Conservation (phyloP, 2,329 filamentous ascomycete genomes). For the Rutstroemia sp. region DNA sequence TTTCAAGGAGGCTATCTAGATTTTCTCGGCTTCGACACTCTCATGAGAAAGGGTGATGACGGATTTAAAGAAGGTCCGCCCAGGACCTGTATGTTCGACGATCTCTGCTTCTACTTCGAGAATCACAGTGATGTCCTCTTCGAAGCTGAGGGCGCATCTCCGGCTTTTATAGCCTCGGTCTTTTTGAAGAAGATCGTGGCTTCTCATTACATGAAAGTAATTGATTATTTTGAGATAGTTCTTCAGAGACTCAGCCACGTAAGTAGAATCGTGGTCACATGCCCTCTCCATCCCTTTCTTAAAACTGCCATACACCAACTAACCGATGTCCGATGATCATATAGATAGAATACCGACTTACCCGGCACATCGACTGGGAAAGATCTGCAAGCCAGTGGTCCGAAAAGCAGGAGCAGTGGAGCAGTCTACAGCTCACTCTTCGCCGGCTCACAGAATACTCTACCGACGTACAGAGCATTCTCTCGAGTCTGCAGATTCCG, state of each 20-base stretch:
- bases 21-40: neutral
- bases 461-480: neutral
- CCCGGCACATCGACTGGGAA: neutral
- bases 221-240: conserved; percentile 5
- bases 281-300: no score
- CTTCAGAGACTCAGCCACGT: neutral
- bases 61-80: neutral
- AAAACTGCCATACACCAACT: neutral
- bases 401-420: neutral
- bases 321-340: neutral
- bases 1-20: conserved; percentile 1
- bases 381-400: neutral
- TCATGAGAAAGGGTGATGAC: neutral
- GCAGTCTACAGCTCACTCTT: neutral
- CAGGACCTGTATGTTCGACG: conserved; percentile 11
- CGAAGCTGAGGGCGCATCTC: neutral
- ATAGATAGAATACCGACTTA: neutral
- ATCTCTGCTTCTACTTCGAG: conserved; percentile 12
- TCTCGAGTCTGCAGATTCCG: neutral
- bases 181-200: conserved; percentile 8
- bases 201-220: conserved; percentile 9
- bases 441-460: neutral
- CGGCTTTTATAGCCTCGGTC: neutral
- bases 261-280: neutral
- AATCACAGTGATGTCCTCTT: neutral